Evolutionary conservation across 352 stramenopile species (phyloP).

Genomic region (Phytophthora fragariae): DNA sequence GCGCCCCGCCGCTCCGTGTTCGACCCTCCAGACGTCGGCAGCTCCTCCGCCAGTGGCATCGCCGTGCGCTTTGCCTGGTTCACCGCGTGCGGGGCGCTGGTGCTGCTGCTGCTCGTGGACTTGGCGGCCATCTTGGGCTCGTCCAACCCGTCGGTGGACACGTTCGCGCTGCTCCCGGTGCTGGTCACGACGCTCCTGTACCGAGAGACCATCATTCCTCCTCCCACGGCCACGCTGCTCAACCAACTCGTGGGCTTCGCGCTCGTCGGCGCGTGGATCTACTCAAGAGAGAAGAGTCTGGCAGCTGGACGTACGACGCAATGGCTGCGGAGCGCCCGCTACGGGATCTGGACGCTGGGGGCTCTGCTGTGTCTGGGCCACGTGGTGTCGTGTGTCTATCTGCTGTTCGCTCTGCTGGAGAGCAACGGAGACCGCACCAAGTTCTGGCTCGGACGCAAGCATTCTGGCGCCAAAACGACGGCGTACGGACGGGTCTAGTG

Average conservation of each 20-base stretch:
- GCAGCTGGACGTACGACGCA: constrained; percentile 13
- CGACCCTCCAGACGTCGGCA: constrained; percentile 10
- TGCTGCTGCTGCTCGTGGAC: constrained; percentile 70
- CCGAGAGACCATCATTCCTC: constrained; percentile 24
- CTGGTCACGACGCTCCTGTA: constrained; percentile 15
- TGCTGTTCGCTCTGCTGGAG: constrained; percentile 75
- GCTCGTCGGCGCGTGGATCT: constrained; percentile 66
- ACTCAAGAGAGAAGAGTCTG: constrained; percentile 48
- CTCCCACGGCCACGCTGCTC: constrained; percentile 39
- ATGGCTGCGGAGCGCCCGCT: constrained; percentile 26
- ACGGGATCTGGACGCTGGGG: constrained; percentile 31
- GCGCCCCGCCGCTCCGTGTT: constrained; percentile 28
- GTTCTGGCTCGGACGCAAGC: constrained; percentile 73
- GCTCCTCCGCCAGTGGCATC: background rate
- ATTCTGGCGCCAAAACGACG: constrained; percentile 7
- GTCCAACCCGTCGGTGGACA: constrained; percentile 27
- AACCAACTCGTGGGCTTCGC: constrained; percentile 63
- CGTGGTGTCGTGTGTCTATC: constrained; percentile 66
- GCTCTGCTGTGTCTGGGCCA: constrained; percentile 63
- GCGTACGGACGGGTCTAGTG: constrained; percentile 34
- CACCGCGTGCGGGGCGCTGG: constrained; percentile 39
- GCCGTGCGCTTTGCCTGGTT: constrained; percentile 55
- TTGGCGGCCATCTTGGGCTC: constrained; percentile 50
- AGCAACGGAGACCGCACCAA: constrained; percentile 68
- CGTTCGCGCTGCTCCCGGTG: constrained; percentile 50